Base-by-base conservation (phyloP, 805 yeast genomes). In the Yamadazyma laniorum region DNA sequence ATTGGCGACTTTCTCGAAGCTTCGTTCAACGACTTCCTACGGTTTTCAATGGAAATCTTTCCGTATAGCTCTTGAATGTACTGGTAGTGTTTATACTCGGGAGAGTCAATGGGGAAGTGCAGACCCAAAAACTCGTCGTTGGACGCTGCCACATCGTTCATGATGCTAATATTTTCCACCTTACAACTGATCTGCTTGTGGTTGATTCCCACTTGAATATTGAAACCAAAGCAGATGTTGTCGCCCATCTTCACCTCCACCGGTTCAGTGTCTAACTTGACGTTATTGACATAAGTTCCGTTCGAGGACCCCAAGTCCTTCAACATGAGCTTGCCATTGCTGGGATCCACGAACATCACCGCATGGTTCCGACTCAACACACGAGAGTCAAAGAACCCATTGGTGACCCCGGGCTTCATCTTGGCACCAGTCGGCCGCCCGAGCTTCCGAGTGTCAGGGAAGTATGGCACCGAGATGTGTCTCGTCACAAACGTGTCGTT, bases 321-420 rank as follows among this genome's bases (percentile, higher is more conserved):
- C 18, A 93, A 74, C 71, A 73, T 87, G 15, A 95, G 72, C 42
- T 74, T 74, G 4, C 90, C 89, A 4, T 67, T 62, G 18, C 59
- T 59, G 13, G 77, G 69, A 49, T 86, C 93, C 25, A 89, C 77
- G 67, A 77, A 86, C 45, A 93, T 65, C 52, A 86, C 91, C 0
- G 99, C 99, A 63, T 93, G 99, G 54, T 86, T 93, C 48, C 99
- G 70, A 14, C 95, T 82, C 32, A 93, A 73, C 8, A 95, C 98
- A 19, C 98, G 70, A 8, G 96, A 87, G 62, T 93, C 98, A 55
- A 93, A 93, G 58, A 76, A 90, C 0, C 98, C 99, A 57, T 95
- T 95, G 25, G 85, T 82, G 2, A 85, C 67, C 44, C 72, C 77
- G 25, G 78, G 79, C 39, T 72, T 70, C 32, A 72, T 68, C 44